Conservation (phyloP, 176 grass and related monocot genomes). For the Oryza nivara region DNA sequence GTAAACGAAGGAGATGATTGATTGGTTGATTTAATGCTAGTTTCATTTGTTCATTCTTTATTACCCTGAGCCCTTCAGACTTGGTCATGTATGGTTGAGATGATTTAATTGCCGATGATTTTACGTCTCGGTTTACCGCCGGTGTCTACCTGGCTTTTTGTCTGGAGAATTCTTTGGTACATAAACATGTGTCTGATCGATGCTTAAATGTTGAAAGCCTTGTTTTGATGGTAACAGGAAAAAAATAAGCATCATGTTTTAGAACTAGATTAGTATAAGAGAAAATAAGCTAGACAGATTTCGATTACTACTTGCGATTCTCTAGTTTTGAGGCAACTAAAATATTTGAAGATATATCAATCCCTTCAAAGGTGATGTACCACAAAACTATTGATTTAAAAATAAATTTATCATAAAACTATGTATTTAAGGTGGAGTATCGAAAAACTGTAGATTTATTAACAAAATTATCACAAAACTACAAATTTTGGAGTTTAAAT, state of each 20-base stretch:
- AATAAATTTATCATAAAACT: too few species aligned
- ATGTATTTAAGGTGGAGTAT: too few species aligned
- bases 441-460: too few species aligned
- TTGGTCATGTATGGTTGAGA: background rate
- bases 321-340: background rate
- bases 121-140: too few species aligned
- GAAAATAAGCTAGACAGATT: too few species aligned
- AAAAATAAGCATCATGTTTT: background rate
- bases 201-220: too few species aligned
- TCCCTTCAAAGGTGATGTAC: background rate
- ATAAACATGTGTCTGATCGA: too few species aligned
- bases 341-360: background rate
- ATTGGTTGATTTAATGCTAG: background rate
- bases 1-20: conserved; percentile 8
- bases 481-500: too few species aligned
- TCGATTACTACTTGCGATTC: background rate
- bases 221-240: background rate
- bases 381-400: too few species aligned
- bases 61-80: background rate
- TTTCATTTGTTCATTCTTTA: background rate
- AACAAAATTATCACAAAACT: too few species aligned
- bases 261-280: background rate
- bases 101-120: background rate
- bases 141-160: too few species aligned
- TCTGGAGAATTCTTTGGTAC: too few species aligned